These are phyloP conservation scores for Leishmania arabica DNA, from an alignment of 208 protist genomes.

Conservation along the genomic window DNA sequence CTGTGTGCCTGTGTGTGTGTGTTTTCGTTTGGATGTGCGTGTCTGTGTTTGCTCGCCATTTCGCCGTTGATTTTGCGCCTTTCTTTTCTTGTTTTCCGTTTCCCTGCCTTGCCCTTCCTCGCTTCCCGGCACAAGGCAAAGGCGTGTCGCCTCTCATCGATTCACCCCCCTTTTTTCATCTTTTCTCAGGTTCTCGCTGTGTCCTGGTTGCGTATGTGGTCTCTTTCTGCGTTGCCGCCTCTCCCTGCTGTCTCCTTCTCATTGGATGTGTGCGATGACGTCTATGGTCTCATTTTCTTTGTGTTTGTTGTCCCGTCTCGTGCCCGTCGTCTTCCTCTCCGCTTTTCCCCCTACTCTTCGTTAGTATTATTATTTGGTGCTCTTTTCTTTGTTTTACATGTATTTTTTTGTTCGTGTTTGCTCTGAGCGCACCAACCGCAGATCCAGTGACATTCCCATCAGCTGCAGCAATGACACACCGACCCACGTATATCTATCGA, in stretches of 20 bases:
- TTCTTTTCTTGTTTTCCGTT: not conserved
- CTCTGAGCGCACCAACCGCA: not conserved
- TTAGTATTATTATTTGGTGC: not conserved
- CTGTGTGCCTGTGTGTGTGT: not conserved
- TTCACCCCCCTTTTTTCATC: not conserved
- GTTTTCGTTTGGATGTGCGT: not conserved
- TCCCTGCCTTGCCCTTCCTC: not conserved
- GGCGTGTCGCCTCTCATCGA: not conserved
- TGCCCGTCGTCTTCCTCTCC: not conserved
- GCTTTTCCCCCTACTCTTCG: not conserved
- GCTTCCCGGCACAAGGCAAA: not conserved
- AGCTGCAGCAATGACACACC: not conserved
- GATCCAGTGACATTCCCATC: not conserved
- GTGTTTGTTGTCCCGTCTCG: not conserved
- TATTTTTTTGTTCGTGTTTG: not conserved
- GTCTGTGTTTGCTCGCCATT: not conserved
- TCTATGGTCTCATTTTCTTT: not conserved
- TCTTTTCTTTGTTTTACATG: not conserved
- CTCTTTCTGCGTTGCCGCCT: not conserved
- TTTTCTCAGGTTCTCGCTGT: not conserved
- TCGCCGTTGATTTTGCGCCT: not conserved
- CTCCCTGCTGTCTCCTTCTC: not conserved
- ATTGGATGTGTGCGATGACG: not conserved
- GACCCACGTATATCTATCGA: not conserved
- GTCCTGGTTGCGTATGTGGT: not conserved